Evolutionary conservation across 2,329 filamentous ascomycete genomes (phyloP).

Genomic region (Elsinoe arachidis): DNA sequence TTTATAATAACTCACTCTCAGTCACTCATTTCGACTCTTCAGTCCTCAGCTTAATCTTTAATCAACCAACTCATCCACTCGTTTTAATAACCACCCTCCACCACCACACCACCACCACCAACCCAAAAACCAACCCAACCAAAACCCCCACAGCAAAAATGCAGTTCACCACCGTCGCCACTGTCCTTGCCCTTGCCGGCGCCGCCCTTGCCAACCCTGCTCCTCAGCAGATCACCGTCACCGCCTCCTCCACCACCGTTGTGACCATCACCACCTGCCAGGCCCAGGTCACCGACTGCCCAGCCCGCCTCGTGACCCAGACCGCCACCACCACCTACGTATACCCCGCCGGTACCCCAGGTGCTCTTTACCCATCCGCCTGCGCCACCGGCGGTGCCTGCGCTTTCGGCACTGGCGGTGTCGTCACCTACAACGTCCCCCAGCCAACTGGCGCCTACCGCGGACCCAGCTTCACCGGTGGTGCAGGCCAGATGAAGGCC

Average conservation of each 20-base stretch:
- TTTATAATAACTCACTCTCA: slow-evolving; percentile 20
- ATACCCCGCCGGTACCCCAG: slow-evolving; percentile 14
- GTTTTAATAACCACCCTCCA: slow-evolving; percentile 10
- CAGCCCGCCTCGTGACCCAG: slow-evolving; percentile 14
- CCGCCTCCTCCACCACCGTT: slow-evolving; percentile 15
- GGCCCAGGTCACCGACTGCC: slow-evolving; percentile 16
- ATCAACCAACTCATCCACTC: slow-evolving; percentile 14
- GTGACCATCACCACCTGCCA: slow-evolving; percentile 16
- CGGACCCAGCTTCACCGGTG: slow-evolving; percentile 14
- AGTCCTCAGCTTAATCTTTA: slow-evolving; percentile 15
- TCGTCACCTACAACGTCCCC: slow-evolving; percentile 13
- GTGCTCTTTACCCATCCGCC: slow-evolving; percentile 11
- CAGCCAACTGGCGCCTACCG: slow-evolving; percentile 4
- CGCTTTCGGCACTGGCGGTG: slow-evolving; percentile 12
- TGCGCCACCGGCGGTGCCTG: slow-evolving; percentile 11
- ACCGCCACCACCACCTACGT: slow-evolving; percentile 13
- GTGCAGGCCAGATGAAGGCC: slow-evolving; percentile 15
- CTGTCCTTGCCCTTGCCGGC: slow-evolving; percentile 22
- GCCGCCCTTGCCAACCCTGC: slow-evolving; percentile 14
- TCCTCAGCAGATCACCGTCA: slow-evolving; percentile 13
- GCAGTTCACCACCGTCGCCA: slow-evolving; percentile 24
- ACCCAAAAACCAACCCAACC: slow-evolving; percentile 17
- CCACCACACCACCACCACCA: slow-evolving; percentile 1
- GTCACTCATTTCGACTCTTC: slow-evolving; percentile 20
- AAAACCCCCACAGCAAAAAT: slow-evolving; percentile 19